Base-by-base conservation (phyloP, 2,329 filamentous ascomycete species). In the Nakataea oryzae region DNA sequence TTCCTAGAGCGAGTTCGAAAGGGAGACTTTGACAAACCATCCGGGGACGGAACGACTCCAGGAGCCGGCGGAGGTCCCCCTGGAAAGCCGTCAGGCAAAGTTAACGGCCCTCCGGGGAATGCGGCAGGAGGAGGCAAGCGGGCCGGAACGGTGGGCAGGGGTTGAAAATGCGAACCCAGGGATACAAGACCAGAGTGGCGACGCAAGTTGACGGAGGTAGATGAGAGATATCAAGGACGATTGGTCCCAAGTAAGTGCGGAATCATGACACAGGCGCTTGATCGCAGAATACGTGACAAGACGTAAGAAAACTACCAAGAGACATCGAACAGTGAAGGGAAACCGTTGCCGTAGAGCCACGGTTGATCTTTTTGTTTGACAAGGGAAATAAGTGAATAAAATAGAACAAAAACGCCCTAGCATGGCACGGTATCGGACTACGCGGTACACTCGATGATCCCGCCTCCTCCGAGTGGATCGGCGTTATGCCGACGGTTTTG, bases 381-480 rank as follows among this genome's bases (percentile, higher is more conserved):
- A n/a, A n/a, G n/a, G n/a, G n/a, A n/a, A n/a, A n/a, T n/a, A n/a
- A n/a, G n/a, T n/a, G n/a, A n/a, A n/a, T n/a, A n/a, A n/a, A n/a
- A n/a, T n/a, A n/a, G n/a, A n/a, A n/a, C n/a, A n/a, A n/a, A n/a
- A n/a, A n/a, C 24, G 41, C 21, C 34, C 41, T n/a, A 8, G 41
- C 24, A 6, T 24, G 41, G 21, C 41, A 9, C 7, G 17, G 24
- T 50, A n/a, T 50, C 24, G 21, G 11, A n/a, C 41, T 50, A 50
- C 41, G 24, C 41, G 8, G 24, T 50, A 50, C 30, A 60, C 30
- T 61, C 61, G 58, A 27, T 62, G 29, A 47, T 56, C 47, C 29
- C 21, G 61, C 58, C 17, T 61, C 54, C 34, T 69, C 58, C 47
- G 57, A 59, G 21, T 61, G 65, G 66, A 60, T 65, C 66, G 21